Percentiles rank a stretch among this genome's conserved stretches.
Conservation (phyloP, 176 grass and related monocot genomes). For the Leersia perrieri region DNA sequence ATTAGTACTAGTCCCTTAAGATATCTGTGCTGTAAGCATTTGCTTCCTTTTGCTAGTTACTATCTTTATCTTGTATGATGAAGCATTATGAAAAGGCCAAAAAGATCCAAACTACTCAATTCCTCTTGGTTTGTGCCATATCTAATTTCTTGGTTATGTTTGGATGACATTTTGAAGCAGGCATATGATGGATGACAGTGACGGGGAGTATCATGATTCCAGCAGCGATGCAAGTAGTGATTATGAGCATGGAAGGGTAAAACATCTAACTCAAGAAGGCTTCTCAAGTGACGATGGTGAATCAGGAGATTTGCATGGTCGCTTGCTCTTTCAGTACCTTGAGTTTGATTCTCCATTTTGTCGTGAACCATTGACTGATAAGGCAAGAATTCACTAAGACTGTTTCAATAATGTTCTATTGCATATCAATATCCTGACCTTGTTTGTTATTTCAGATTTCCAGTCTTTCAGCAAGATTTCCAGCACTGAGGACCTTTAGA, state of each 20-base stretch:
- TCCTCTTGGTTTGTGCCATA: neutral
- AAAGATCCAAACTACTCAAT: neutral
- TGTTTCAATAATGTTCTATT: neutral
- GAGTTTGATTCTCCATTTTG: constrained; percentile 48
- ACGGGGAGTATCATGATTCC: constrained; percentile 41
- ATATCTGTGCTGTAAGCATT: neutral
- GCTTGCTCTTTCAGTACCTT: constrained; percentile 52
- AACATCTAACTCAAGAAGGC: constrained; percentile 29
- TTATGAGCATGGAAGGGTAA: constrained; percentile 36
- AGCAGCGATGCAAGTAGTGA: constrained; percentile 52
- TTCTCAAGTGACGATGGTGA: constrained; percentile 51
- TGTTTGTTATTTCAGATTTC: constrained; percentile 34
- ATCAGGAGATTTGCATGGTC: constrained; percentile 29
- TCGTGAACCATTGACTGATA: constrained; percentile 58
- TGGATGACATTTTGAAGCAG: constrained; percentile 22
- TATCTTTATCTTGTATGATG: neutral
- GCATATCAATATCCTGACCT: constrained; percentile 1
- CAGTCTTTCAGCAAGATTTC: constrained; percentile 43
- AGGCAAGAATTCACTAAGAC: constrained; percentile 20
- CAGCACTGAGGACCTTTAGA: constrained; percentile 35
- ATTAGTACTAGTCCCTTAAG: neutral
- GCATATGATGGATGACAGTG: constrained; percentile 36
- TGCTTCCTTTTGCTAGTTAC: neutral
- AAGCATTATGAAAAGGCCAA: neutral
- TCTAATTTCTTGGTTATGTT: constrained; percentile 8